A percentile compares a stretch with the other conserved stretches of the same genome.
Conservation (phyloP, 2,329 filamentous ascomycete genomes). For the Chrysoporthe austroafricana region DNA sequence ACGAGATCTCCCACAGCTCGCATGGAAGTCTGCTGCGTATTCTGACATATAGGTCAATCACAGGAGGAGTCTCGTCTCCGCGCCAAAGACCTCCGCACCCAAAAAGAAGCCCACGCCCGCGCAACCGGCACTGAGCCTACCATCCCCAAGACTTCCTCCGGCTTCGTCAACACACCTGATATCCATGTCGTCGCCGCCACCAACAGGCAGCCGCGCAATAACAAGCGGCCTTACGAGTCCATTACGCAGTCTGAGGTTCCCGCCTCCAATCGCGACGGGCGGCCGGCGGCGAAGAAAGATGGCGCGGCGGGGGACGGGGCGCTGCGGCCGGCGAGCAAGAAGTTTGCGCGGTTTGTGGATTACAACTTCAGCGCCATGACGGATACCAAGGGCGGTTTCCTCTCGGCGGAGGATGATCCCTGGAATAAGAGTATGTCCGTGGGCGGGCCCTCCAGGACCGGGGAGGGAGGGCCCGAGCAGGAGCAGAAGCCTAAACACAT, state of each 20-base stretch:
- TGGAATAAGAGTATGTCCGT: slow-evolving; percentile 76
- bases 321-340: slow-evolving; percentile 74
- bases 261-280: slow-evolving; percentile 71
- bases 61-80: slow-evolving; percentile 87
- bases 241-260: slow-evolving; percentile 59
- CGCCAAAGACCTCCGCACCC: slow-evolving; percentile 83
- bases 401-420: slow-evolving; percentile 90
- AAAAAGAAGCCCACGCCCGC: slow-evolving; percentile 66
- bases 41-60: slow-evolving; percentile 6
- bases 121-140: slow-evolving; percentile 47
- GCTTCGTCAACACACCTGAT: slow-evolving; percentile 72
- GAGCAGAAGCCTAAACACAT: slow-evolving; percentile 82
- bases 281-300: slow-evolving; percentile 47
- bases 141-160: slow-evolving; percentile 59
- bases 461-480: slow-evolving; percentile 38
- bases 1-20: slow-evolving; percentile 9
- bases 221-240: slow-evolving; percentile 71
- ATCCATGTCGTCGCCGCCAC: slow-evolving; percentile 53
- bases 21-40: slow-evolving; percentile 4
- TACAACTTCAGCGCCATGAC: slow-evolving; percentile 99
- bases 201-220: slow-evolving; percentile 30
- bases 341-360: slow-evolving; percentile 93
- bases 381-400: slow-evolving; percentile 94
- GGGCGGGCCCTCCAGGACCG: slow-evolving; percentile 45
- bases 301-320: slow-evolving; percentile 37